Evolutionary conservation across 345 rosid species (phyloP).

Genomic region (Salix exigua): DNA sequence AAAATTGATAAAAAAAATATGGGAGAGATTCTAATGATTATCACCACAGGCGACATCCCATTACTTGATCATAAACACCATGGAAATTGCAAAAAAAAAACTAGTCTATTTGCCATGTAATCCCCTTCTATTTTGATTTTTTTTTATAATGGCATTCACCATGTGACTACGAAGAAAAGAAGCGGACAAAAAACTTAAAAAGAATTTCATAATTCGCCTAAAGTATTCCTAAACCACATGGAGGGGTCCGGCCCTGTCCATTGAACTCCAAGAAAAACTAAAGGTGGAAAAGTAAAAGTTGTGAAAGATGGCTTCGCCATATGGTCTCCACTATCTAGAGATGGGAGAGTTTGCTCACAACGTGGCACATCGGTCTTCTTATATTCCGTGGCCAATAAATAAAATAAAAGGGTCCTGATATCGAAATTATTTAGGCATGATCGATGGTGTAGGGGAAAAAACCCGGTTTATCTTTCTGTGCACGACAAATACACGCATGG

Average conservation of each 20-base stretch:
- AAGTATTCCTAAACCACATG: slow-evolving; percentile 8
- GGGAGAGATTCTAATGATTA: slow-evolving; percentile 1
- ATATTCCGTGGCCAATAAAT: neutral
- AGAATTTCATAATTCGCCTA: neutral
- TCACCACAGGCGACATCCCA: slow-evolving; percentile 1
- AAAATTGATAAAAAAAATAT: neutral
- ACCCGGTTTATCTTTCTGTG: neutral
- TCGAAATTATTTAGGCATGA: neutral
- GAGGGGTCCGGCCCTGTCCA: slow-evolving; percentile 12
- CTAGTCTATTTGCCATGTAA: neutral
- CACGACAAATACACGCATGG: neutral
- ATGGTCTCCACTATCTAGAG: neutral
- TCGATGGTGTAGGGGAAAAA: neutral
- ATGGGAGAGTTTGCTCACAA: neutral
- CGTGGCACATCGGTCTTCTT: neutral
- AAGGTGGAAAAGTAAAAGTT: neutral
- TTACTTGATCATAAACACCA: neutral
- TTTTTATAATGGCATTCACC: neutral
- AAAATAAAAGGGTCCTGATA: neutral
- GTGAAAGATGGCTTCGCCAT: neutral
- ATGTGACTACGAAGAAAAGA: slow-evolving; percentile 11
- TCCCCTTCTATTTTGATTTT: neutral
- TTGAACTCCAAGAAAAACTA: slow-evolving; percentile 10
- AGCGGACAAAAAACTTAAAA: slow-evolving; percentile 5
- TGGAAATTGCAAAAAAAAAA: neutral